Conservation (phyloP, 2,329 filamentous ascomycete species). For the Purpureocillium takamizusanense region DNA sequence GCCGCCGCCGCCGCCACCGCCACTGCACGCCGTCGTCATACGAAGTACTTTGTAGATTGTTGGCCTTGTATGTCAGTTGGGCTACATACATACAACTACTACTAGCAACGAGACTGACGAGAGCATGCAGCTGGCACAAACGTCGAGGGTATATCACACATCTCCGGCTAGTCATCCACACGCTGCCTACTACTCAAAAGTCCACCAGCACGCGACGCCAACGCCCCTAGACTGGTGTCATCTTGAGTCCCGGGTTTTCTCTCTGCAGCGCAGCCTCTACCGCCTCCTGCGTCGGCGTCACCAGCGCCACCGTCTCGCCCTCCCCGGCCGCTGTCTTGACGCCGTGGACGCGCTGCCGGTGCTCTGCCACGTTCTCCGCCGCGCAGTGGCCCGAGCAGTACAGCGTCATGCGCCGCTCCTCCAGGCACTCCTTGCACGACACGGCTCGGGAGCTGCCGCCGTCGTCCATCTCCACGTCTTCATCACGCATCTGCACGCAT, state of each 20-base stretch:
- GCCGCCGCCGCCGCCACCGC: no score
- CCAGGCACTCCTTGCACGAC: slow-evolving; percentile 33
- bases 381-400: slow-evolving; percentile 36
- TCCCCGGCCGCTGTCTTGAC: slow-evolving; percentile 16
- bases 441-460: slow-evolving; percentile 18
- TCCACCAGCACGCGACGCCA: no score
- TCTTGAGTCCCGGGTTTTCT: slow-evolving; percentile 23
- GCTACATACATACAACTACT: no score
- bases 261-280: slow-evolving; percentile 18
- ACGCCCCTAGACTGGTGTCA: slow-evolving; percentile 9
- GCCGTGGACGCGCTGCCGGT: slow-evolving; percentile 24
- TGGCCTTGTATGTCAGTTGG: no score
- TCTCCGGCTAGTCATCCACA: no score
- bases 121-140: no score
- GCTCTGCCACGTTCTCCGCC: slow-evolving; percentile 27
- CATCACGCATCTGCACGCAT: slow-evolving; percentile 29
- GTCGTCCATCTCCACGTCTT: slow-evolving; percentile 29
- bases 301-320: slow-evolving; percentile 12
- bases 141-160: no score
- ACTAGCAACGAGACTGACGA: no score
- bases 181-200: no score
- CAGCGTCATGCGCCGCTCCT: slow-evolving; percentile 22
- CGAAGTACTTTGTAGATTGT: no score
- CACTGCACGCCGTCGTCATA: no score
- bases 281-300: slow-evolving; percentile 13